These are phyloP conservation scores for Puccinia sorghi DNA, from an alignment of 1,284 basidiomycete species.

Conservation along the genomic window DNA sequence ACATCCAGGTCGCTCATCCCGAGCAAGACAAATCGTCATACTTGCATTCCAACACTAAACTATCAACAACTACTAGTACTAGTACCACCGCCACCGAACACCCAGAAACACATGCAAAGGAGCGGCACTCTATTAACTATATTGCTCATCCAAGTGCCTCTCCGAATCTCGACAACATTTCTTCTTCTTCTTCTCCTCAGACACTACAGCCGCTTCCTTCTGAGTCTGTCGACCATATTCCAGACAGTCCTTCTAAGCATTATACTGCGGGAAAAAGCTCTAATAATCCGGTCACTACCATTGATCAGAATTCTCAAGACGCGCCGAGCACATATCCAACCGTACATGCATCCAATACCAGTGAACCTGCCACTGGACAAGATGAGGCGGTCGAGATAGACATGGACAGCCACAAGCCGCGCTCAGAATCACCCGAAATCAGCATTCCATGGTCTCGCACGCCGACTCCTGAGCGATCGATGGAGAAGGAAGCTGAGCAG, in stretches of 20 bases:
- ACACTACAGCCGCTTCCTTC: background rate
- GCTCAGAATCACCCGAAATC: constrained; percentile 7
- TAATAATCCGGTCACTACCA: background rate
- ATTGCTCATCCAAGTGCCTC: background rate
- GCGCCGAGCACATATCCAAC: background rate
- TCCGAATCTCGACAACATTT: background rate
- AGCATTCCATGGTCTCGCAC: constrained; percentile 43
- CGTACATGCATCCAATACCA: background rate
- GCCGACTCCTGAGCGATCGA: constrained; percentile 16
- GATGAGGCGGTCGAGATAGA: background rate
- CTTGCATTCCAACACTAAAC: background rate
- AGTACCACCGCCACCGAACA: background rate
- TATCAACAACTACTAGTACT: background rate
- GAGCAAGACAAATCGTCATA: background rate
- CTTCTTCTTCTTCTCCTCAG: background rate
- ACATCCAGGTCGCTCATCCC: background rate
- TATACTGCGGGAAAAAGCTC: background rate
- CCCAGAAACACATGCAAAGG: background rate
- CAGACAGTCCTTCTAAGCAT: background rate
- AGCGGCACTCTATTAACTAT: background rate
- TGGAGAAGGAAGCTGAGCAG: background rate
- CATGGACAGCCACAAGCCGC: background rate
- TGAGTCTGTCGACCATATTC: background rate
- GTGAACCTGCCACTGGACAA: background rate
- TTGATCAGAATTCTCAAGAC: background rate